These are phyloP conservation scores for Erysiphe neolycopersici DNA, from an alignment of 2,329 filamentous ascomycete species.

Conservation along the genomic window DNA sequence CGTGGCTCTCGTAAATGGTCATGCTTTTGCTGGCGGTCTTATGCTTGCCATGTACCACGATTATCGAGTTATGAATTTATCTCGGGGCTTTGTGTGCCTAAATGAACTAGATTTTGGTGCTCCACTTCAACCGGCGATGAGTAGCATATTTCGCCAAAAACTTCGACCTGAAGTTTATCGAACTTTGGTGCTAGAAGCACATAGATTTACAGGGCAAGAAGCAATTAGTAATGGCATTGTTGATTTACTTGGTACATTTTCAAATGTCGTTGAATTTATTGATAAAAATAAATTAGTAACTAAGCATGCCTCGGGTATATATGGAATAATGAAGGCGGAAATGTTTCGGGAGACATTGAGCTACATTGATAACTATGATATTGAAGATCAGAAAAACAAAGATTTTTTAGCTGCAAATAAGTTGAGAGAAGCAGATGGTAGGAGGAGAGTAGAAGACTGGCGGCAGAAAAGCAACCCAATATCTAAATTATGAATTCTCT, in stretches of 20 bases:
- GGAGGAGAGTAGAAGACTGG: conserved; percentile 8
- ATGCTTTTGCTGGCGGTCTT: conserved; percentile 58
- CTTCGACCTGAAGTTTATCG: conserved; percentile 27
- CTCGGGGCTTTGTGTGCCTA: conserved; percentile 47
- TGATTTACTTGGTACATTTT: conserved; percentile 37
- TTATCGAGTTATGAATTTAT: conserved; percentile 50
- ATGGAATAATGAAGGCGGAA: conserved; percentile 45
- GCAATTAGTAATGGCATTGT: conserved; percentile 41
- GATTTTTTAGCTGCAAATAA: conserved; percentile 17
- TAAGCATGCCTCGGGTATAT: conserved; percentile 39
- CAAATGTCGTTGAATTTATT: conserved; percentile 34
- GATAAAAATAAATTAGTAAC: conserved; percentile 27
- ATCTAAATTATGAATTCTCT: too few relatives aligned
- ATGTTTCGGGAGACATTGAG: conserved; percentile 42
- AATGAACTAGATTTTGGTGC: conserved; percentile 64
- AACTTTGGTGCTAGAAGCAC: conserved; percentile 44
- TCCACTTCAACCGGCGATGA: conserved; percentile 49
- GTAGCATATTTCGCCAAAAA: conserved; percentile 47
- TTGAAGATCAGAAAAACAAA: conserved; percentile 23
- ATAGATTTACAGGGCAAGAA: conserved; percentile 33
- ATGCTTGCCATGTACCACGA: conserved; percentile 66
- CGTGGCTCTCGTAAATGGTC: conserved; percentile 16
- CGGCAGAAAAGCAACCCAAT: conserved; percentile 8
- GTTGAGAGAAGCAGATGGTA: conserved; percentile 5
- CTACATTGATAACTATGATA: conserved; percentile 26